phyloP scores from a whole-genome alignment of 2,329 filamentous ascomycete species.

The Annulohypoxylon truncatum region DNA sequence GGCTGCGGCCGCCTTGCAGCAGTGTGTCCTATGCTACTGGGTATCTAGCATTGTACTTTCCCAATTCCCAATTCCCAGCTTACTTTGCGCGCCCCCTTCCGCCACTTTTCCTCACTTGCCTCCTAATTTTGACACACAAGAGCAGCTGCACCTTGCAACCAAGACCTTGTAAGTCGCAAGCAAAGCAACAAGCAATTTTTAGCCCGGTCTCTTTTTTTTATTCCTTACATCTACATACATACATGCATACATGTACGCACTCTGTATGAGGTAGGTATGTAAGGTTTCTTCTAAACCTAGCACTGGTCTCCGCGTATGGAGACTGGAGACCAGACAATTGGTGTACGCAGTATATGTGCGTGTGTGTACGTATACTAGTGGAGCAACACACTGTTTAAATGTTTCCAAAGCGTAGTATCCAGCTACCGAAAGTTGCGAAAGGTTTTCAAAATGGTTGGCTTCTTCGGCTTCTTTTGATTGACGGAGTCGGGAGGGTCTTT shows the following conservation, averaged over 20 bases:
- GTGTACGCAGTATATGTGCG: neutral
- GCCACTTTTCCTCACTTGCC: slow-evolving; percentile 11
- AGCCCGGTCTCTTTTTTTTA: slow-evolving; percentile 17
- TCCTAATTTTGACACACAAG: slow-evolving; percentile 22
- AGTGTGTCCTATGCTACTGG: neutral
- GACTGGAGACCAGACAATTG: slow-evolving; percentile 2
- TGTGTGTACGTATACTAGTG: slow-evolving; percentile 23
- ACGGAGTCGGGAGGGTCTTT: slow-evolving; percentile 4
- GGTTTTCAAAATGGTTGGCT: neutral
- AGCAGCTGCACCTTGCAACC: slow-evolving; percentile 30
- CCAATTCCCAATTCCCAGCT: slow-evolving; percentile 8
- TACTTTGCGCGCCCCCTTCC: slow-evolving; percentile 18
- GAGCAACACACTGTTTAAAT: slow-evolving; percentile 14
- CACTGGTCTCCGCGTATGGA: slow-evolving; percentile 22
- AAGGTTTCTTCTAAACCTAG: neutral
- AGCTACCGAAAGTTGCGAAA: slow-evolving; percentile 2
- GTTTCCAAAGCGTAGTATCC: slow-evolving; percentile 9
- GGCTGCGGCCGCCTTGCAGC: slow-evolving; percentile 35
- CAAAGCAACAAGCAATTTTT: slow-evolving; percentile 31
- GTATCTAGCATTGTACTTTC: slow-evolving; percentile 11
- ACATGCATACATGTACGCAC: neutral
- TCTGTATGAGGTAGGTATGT: no score
- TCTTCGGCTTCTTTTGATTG: slow-evolving; percentile 12
- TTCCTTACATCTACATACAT: slow-evolving; percentile 18
- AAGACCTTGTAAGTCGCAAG: slow-evolving; percentile 34